A percentile compares a stretch with the other conserved stretches of the same genome.
These are phyloP conservation scores for Mycena rosella DNA, from an alignment of 768 basidiomycete genomes.

Conservation along the genomic window DNA sequence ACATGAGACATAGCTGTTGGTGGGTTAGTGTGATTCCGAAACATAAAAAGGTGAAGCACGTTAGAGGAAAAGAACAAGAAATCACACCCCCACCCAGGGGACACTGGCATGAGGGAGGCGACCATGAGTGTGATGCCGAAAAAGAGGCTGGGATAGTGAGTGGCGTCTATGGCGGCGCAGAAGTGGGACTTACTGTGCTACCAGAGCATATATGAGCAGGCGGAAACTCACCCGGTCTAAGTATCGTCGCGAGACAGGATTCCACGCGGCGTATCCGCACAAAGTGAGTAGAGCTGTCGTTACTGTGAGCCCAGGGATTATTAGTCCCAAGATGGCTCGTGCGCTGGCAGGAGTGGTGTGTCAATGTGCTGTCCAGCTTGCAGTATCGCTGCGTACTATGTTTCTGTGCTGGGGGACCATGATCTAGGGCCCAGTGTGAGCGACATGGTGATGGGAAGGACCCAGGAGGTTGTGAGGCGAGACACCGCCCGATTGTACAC, in stretches of 20 bases:
- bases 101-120: no score
- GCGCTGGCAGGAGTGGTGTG: not conserved
- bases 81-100: no score
- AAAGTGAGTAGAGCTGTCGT: not conserved
- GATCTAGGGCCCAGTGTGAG: not conserved
- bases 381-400: not conserved
- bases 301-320: not conserved
- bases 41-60: no score
- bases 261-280: conserved; percentile 14
- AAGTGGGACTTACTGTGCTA: no score
- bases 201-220: no score
- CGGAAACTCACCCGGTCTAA: conserved; percentile 17
- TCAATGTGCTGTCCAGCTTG: not conserved
- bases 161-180: no score
- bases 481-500: not conserved
- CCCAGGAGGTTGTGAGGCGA: not conserved
- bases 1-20: not conserved
- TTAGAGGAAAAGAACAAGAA: no score
- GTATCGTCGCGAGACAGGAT: conserved; percentile 8
- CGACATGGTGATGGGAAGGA: conserved; percentile 3
- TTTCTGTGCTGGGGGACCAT: not conserved
- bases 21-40: no score
- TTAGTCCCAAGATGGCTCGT: no score
- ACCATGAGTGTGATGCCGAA: no score
- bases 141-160: no score